Conservation (phyloP, 441 rosid genomes). For the Gossypium gossypioides region DNA sequence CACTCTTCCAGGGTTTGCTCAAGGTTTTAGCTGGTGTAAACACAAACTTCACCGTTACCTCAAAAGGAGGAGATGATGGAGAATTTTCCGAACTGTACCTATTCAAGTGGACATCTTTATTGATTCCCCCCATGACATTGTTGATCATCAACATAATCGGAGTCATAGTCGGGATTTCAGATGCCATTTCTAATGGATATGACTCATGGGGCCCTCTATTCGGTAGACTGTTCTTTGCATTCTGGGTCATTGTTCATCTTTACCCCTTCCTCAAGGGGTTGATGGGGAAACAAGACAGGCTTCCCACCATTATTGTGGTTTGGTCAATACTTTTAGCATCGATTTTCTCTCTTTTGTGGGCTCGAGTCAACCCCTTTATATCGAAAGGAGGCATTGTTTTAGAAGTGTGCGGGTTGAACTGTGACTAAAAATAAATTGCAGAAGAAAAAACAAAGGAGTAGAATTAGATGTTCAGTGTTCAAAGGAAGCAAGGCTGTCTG, state of each 20-base stretch:
- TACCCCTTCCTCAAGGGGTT: constrained; percentile 94
- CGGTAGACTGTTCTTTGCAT: constrained; percentile 72
- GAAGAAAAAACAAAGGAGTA: background rate
- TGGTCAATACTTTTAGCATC: constrained; percentile 91
- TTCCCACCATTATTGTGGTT: constrained; percentile 79
- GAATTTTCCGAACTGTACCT: constrained; percentile 81
- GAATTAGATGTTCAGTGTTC: constrained; percentile 12
- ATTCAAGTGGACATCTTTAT: constrained; percentile 83
- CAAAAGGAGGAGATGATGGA: constrained; percentile 85
- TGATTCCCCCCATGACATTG: constrained; percentile 74
- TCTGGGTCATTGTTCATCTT: constrained; percentile 89
- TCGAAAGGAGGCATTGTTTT: constrained; percentile 53
- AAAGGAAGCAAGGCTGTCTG: constrained; percentile 1
- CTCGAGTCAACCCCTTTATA: constrained; percentile 69
- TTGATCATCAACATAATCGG: constrained; percentile 69
- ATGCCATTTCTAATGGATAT: constrained; percentile 86
- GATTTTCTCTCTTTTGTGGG: constrained; percentile 79
- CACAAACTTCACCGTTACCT: constrained; percentile 96
- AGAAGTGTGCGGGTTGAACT: constrained; percentile 75
- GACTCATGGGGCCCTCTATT: constrained; percentile 94
- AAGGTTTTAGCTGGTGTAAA: constrained; percentile 87
- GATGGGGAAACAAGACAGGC: constrained; percentile 67
- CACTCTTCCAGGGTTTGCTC: constrained; percentile 88
- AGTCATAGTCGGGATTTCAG: constrained; percentile 64
- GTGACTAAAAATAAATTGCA: constrained; percentile 30